A percentile compares a stretch with the other conserved stretches of the same genome.
Evolutionary conservation across 2,329 filamentous ascomycete genomes (phyloP).

Genomic region (Orbilia quercus): DNA sequence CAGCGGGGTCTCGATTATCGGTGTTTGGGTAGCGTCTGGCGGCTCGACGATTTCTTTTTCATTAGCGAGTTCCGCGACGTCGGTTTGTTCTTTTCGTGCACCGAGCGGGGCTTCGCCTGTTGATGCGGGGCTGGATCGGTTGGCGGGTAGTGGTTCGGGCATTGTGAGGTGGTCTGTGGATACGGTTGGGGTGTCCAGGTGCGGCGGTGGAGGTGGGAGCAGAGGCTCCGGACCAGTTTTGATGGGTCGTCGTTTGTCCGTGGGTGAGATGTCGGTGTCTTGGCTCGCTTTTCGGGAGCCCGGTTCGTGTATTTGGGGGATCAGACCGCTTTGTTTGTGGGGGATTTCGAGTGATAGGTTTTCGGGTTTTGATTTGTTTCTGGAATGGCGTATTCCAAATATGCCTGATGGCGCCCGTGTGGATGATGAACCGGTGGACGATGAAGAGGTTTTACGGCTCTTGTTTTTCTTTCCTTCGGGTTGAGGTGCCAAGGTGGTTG

Average conservation of each 20-base stretch:
- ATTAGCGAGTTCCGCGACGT: conserved; percentile 27
- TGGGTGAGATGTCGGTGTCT: conserved; percentile 43
- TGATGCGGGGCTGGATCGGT: conserved; percentile 9
- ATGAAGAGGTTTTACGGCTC: conserved; percentile 41
- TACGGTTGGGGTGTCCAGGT: conserved; percentile 24
- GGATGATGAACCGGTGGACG: conserved; percentile 37
- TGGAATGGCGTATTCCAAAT: conserved; percentile 41
- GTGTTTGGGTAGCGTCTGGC: conserved; percentile 23
- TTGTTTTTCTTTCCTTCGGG: conserved; percentile 31
- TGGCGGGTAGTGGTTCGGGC: conserved; percentile 4
- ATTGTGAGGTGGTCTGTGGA: conserved; percentile 31
- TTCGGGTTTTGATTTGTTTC: conserved; percentile 34
- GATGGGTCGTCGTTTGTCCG: conserved; percentile 40
- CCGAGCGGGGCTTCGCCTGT: conserved; percentile 23
- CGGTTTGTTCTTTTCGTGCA: conserved; percentile 35
- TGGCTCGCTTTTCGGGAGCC: conserved; percentile 49
- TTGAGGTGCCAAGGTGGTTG: conserved; percentile 7
- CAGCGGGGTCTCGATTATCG: conserved; percentile 23
- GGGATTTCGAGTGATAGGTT: conserved; percentile 46
- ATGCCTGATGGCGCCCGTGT: conserved; percentile 38
- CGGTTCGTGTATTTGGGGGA: conserved; percentile 36
- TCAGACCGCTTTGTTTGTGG: conserved; percentile 17
- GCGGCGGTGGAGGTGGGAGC: conserved; percentile 36
- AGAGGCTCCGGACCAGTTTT: conserved; percentile 39
- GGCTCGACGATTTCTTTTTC: conserved; percentile 40